Conservation (phyloP, 129 eudicot species). For the Mikania micrantha region DNA sequence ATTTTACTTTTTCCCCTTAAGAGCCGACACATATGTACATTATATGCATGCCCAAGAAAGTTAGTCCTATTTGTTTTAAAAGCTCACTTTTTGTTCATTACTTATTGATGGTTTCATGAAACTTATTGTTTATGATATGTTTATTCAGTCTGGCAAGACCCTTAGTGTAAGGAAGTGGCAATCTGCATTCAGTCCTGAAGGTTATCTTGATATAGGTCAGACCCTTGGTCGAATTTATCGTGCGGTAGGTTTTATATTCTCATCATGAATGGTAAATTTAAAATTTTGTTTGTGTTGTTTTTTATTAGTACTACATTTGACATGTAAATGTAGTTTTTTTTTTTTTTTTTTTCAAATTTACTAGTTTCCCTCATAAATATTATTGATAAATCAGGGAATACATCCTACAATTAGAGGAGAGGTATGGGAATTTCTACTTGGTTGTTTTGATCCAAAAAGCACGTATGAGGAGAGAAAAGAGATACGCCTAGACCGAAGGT, state of each 20-base stretch:
- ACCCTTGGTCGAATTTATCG: constrained; percentile 81
- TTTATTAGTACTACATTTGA: background rate
- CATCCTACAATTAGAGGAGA: constrained; percentile 94
- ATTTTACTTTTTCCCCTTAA: no score
- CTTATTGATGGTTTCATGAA: background rate
- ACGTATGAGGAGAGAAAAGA: constrained; percentile 69
- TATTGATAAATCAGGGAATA: constrained; percentile 51
- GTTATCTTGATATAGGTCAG: constrained; percentile 73
- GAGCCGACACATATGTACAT: no score
- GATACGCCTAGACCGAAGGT: constrained; percentile 70
- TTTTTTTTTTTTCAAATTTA: background rate
- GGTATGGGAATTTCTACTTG: constrained; percentile 92
- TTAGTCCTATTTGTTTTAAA: background rate
- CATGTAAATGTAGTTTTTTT: background rate
- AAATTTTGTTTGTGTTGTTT: background rate
- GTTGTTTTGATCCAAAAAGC: constrained; percentile 87
- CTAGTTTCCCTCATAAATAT: background rate
- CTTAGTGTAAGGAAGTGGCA: constrained; percentile 82
- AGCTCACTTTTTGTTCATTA: background rate
- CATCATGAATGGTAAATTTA: background rate
- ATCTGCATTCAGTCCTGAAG: constrained; percentile 76
- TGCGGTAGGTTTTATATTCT: constrained; percentile 46
- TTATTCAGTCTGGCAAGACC: constrained; percentile 69
- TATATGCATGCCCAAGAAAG: no score
- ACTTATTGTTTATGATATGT: background rate